Evolutionary conservation across 176 grass and related monocot genomes (phyloP).

Genomic region (Rhynchospora tenuis): DNA sequence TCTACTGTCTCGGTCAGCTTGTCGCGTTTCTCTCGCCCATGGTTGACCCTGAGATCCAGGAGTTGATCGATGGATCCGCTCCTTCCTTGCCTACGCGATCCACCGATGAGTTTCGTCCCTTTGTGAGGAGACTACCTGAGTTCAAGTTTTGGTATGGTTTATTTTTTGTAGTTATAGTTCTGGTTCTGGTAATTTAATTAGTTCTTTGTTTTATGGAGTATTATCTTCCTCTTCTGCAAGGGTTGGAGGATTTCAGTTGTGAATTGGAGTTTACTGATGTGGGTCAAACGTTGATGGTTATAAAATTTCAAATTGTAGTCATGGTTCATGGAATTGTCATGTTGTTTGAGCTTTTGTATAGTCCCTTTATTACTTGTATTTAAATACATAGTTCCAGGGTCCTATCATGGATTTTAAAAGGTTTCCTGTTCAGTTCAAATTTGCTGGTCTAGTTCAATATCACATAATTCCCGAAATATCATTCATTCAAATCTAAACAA

Average conservation of each 20-base stretch:
- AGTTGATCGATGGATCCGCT: conserved; percentile 23
- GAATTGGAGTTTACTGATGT: background rate
- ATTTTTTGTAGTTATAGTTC: background rate
- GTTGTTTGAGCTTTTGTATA: background rate
- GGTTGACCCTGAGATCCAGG: conserved; percentile 65
- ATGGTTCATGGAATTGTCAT: background rate
- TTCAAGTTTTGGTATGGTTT: conserved; percentile 78
- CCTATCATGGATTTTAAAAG: background rate
- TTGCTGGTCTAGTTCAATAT: background rate
- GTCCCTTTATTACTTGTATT: background rate
- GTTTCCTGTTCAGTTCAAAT: background rate
- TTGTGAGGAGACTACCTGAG: conserved; percentile 76
- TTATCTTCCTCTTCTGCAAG: background rate
- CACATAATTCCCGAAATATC: background rate
- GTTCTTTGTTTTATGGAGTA: background rate
- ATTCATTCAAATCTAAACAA: background rate
- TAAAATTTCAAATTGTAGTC: background rate
- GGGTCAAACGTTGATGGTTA: background rate
- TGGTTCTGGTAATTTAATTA: background rate
- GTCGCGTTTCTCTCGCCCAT: conserved; percentile 78
- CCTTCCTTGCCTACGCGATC: conserved; percentile 52
- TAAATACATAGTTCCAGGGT: background rate
- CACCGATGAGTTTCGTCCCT: conserved; percentile 72
- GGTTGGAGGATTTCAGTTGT: background rate
- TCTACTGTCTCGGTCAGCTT: conserved; percentile 66